Evolutionary conservation across 345 rosid species (phyloP), one percentile per base, ranked within the genome.

Genomic region (Gossypium sturtianum): DNA sequence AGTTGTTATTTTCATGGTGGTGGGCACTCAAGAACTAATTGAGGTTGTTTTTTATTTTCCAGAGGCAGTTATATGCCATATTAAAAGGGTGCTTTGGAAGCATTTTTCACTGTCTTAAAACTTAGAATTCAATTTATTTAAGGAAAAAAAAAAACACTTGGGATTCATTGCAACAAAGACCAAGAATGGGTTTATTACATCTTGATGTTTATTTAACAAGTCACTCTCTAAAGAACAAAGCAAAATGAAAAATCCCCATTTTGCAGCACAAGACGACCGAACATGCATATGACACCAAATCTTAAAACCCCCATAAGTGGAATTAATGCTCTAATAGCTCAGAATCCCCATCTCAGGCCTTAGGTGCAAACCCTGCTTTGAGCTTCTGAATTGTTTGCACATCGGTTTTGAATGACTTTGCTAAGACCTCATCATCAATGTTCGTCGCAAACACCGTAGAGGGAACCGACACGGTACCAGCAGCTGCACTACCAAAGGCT

Each of bases 401-500:
- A 47, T 73, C 47, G 4, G 68, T 73, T 47, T 73, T 59, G 29
- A 73, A 73, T 60, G 75, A 45, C 68, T 25, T 60, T 1, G 75
- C 75, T 1, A 59, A 59, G 22, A 45, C 60, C 13, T 13, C 47
- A 25, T 59, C 68, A 16, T 60, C 75, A 27, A 73, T 45, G 9
- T 16, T 22, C 0, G 75, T 60, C 2, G n/a, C 27, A 9, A 73
- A 73, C 68, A 73, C 0, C 0, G 45, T 27, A 16, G 44, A 61
- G 25, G 67, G 67, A 73, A 73, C 45, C 7, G 57, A 73, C 7
- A 59, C 58, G 17, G 68, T 73, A 17, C 75, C 75, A 1, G 75
- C 67, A 60, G 57, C 44, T 47, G 75, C 68, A 17, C 68, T 73
- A 25, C 75, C 68, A 7, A 73, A 73, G 43, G 75, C 75, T 0